Evolutionary conservation across 2,329 filamentous ascomycete genomes (phyloP).

Genomic region (Beauveria scarabaeidicola): DNA sequence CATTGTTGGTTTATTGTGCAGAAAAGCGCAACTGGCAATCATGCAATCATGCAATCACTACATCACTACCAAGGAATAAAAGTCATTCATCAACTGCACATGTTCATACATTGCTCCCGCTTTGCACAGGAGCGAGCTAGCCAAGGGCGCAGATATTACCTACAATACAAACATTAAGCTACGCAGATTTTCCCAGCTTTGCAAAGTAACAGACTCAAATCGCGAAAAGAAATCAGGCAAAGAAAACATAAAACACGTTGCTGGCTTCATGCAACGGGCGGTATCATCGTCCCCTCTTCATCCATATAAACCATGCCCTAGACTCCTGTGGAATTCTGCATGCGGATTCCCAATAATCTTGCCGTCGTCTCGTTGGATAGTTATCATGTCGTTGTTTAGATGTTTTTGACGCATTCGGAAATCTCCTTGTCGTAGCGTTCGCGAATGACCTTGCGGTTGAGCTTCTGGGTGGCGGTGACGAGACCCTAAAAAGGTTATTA

Average conservation of each 20-base stretch:
- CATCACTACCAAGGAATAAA: too few relatives aligned
- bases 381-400: neutral
- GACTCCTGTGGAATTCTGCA: conserved; percentile 2
- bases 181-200: conserved; percentile 6
- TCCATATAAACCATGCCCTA: neutral
- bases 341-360: neutral
- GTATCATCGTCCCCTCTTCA: conserved; percentile 14
- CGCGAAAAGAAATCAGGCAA: neutral
- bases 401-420: conserved; percentile 28
- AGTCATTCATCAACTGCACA: neutral
- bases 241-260: conserved; percentile 11
- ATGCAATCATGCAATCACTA: too few relatives aligned
- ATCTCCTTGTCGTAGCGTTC: conserved; percentile 45
- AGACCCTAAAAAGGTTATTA: conserved; percentile 36
- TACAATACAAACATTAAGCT: conserved; percentile 12
- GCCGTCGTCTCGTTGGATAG: neutral
- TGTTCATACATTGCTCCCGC: conserved; percentile 6
- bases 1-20: too few relatives aligned
- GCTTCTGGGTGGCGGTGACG: conserved; percentile 54
- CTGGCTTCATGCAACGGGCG: conserved; percentile 8
- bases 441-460: conserved; percentile 45
- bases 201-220: neutral
- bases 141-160: conserved; percentile 1
- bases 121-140: neutral
- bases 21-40: too few relatives aligned